Evolutionary conservation across 371 early-diverging fungal genomes (phyloP).

Genomic region (Dichotomocladium elegans): DNA sequence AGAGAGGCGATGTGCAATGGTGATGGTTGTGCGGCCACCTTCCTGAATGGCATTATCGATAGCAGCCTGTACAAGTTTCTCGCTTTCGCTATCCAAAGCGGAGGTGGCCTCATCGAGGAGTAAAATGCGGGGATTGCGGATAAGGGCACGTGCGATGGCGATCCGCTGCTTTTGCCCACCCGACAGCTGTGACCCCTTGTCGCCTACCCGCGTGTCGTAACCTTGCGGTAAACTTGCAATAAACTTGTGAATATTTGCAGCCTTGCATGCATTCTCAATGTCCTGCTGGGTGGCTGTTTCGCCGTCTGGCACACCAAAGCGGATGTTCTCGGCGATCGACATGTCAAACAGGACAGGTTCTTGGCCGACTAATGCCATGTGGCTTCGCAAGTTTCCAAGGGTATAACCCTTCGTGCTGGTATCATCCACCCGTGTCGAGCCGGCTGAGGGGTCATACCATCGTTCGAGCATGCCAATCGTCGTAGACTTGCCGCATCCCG

Average conservation of each 20-base stretch:
- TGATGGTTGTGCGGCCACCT: constrained; percentile 56
- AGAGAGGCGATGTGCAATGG: constrained; percentile 66
- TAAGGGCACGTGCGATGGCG: constrained; percentile 52
- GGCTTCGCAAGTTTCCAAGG: constrained; percentile 56
- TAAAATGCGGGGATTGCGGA: constrained; percentile 81
- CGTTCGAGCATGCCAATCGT: constrained; percentile 78
- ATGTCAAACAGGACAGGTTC: constrained; percentile 80
- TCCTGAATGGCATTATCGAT: constrained; percentile 66
- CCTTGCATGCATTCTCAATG: constrained; percentile 52
- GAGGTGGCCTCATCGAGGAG: constrained; percentile 96
- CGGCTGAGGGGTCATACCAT: constrained; percentile 73
- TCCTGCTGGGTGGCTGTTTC: constrained; percentile 47
- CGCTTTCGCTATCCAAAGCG: constrained; percentile 84
- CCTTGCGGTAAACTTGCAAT: constrained; percentile 61
- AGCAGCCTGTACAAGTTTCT: constrained; percentile 84
- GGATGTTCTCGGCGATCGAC: constrained; percentile 76
- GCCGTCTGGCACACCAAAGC: constrained; percentile 54
- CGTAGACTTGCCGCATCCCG: constrained; percentile 72
- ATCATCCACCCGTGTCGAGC: constrained; percentile 61
- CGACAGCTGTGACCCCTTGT: constrained; percentile 53
- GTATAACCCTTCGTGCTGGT: constrained; percentile 58
- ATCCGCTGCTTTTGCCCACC: constrained; percentile 26
- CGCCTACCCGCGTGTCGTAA: constrained; percentile 77
- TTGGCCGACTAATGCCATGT: constrained; percentile 82
- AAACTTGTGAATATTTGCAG: constrained; percentile 76